Base-by-base conservation (phyloP, 805 yeast species). In the Wickerhamomyces bisporus region DNA sequence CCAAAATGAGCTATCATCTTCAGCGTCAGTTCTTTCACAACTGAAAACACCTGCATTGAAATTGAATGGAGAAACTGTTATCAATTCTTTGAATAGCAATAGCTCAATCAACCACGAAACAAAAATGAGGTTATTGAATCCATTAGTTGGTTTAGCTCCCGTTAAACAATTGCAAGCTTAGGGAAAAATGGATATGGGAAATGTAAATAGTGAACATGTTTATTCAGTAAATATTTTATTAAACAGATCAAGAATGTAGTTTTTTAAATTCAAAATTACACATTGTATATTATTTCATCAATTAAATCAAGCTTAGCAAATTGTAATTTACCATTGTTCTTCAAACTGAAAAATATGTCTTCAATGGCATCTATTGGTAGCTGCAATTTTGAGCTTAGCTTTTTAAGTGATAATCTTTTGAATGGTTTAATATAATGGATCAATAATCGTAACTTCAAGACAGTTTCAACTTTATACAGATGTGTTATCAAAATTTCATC, bases 361-460 rank as follows among this genome's bases (percentile, higher is more conserved):
- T 53, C 60, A n/a, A 53, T 49, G 8, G 41, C 35, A 28, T 44
- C 46, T 4, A 33, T 21, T 2, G 52, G 37, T 11, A 55, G 41
- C 26, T 43, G 37, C 15, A 55, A 27, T 15, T 43, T 43, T 2
- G 19, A 20, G 26, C 52, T 43, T 5, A 50, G 26, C 34, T 49
- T 52, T 2, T 24, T 18, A 9, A 55, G 17, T 4, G 53, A 47
- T 6, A 55, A 31, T 19, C 46, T 42, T 27, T 51, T 52, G 38
- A 52, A 55, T 13, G 60, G 60, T 34, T 49, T 50, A 26, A 55
- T 52, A 36, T 31, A 65, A 42, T 47, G 55, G 40, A 33, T 61
- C 33, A 55, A 24, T 10, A 51, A 36, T 24, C 47, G 42, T 10
- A 52, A 29, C 26, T 50, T 51, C 19, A 55, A 36, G 1, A 38